phyloP scores from a whole-genome alignment of 129 eudicot species.

The Dittrichia graveolens region DNA sequence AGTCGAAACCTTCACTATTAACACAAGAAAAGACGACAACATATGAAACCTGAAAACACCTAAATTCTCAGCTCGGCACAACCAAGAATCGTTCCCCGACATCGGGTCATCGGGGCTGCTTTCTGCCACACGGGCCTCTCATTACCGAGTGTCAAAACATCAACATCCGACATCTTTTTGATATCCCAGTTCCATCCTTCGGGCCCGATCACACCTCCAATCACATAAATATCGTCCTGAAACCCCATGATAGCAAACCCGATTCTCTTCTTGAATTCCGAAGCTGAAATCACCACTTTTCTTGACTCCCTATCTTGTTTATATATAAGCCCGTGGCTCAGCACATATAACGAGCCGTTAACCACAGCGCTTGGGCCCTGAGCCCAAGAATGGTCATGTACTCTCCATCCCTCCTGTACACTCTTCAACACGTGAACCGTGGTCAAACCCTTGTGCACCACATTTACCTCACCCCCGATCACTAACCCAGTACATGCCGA shows the following conservation, averaged over 20 bases:
- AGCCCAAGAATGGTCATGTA: constrained; percentile 64
- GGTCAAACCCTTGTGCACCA: constrained; percentile 86
- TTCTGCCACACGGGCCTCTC: constrained; percentile 81
- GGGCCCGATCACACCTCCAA: constrained; percentile 95
- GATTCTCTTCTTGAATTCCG: constrained; percentile 70
- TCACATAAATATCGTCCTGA: constrained; percentile 70
- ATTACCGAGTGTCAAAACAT: constrained; percentile 63
- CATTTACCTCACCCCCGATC: constrained; percentile 74
- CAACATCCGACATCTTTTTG: constrained; percentile 70
- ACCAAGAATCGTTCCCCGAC: constrained; percentile 86
- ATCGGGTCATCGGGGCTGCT: constrained; percentile 75
- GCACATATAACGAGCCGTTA: constrained; percentile 60
- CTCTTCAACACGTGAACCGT: constrained; percentile 72
- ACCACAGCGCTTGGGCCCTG: constrained; percentile 93
- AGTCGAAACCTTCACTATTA: constrained; percentile 22
- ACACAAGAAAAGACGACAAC: background rate
- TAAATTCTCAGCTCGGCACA: constrained; percentile 80
- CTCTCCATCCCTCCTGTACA: constrained; percentile 58
- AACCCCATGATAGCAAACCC: constrained; percentile 77
- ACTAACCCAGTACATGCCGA: constrained; percentile 78
- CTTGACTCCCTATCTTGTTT: constrained; percentile 55
- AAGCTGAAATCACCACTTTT: constrained; percentile 64
- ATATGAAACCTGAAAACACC: background rate
- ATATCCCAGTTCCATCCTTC: constrained; percentile 80
- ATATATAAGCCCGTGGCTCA: constrained; percentile 80